Base-by-base conservation (phyloP, 2,329 filamentous ascomycete species). In the Trichoderma oligosporum region DNA sequence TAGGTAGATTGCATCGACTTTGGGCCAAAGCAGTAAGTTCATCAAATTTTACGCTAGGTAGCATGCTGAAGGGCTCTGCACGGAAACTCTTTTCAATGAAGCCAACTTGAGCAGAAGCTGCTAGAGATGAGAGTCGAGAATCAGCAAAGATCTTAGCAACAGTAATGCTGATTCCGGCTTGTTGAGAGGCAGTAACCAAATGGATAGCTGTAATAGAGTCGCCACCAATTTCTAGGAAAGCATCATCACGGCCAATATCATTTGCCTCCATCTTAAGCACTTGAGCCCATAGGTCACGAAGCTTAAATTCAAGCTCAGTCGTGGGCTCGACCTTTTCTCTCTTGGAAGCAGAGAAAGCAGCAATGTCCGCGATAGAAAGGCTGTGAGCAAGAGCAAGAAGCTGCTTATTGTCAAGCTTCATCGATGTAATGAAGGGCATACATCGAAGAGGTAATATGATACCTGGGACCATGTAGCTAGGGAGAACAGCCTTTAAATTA, bases 181-280 rank as follows among this genome's bases (percentile, higher is more conserved):
- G 64, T 52, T 71, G 67, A 2, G 73, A 72, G 31, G 67, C 66
- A 4, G 74, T 68, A 0, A 76, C 73, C 1, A 78, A 63, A 47
- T 68, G 71, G 72, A 78, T 78, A 0, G 76, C 75, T 3, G 68
- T 67, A 7, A 78, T 67, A 0, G 76, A 78, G 64, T 78, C 75
- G 4, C 76, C 74, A 1, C 74, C 74, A 1, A 55, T 38, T 12
- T 51, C 46, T 7, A 60, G 38, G 44, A 60, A 58, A 22, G 31
- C 41, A 11, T 58, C 56, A 27, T 60, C 59, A 1, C 65, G 60
- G 0, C 66, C 60, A 24, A 73, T 59, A 4, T 67, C 64, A 8
- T 49, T n/a, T 11, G 64, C 48, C 8, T 69, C 66, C 2, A 64
- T 45, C n/a, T 67, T 67, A 5, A 74, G 65, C 5, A 71, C 56